Base-by-base conservation (phyloP, 257 asterid species). In the Nicotiana sylvestris region DNA sequence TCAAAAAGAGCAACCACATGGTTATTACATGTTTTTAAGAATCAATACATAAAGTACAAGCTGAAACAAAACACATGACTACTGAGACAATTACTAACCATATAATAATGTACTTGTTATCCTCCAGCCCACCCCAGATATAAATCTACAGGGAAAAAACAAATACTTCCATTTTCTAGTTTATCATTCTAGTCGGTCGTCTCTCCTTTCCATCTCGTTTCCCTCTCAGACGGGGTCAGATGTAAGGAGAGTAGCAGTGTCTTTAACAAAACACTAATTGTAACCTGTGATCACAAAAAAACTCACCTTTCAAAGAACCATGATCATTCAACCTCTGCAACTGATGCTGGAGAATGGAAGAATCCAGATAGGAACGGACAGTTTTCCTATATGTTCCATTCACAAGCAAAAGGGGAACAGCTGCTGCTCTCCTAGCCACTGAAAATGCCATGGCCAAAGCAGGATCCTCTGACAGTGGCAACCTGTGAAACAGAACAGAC, bases 391-490 rank as follows among this genome's bases (percentile, higher is more conserved):
- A 94, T 39, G 99, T 96, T 84, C 99, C 99, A 87, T 96, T 96
- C 85, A 96, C 99, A 78, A 96, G 98, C 81, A 96, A 90, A 68
- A 88, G 85, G 16, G 99, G 99, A 32, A 96, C 97, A 82, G 98
- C 93, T 85, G 99, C 98, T 66, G 99, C 98, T 88, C 97, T 89
- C 88, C 98, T 89, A 82, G 99, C 94, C 81, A 91, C 98, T 68
- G 99, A 93, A 85, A 96, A 96, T 4, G 98, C 98, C 98, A 96
- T 96, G 72, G 99, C 98, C 91, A 96, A 86, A 81, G 98, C 94
- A 87, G 97, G 94, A 83, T 96, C 98, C 83, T 96, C 99, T 18
- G 99, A 94, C 82, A 96, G 91, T 4, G 97, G 88, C 82, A 96
- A 82, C 95, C 99, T 96, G 89, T 76, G 83, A 33, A 80, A 83